Base-by-base conservation (phyloP, 2,329 filamentous ascomycete genomes). In the Fusarium mexicanum region DNA sequence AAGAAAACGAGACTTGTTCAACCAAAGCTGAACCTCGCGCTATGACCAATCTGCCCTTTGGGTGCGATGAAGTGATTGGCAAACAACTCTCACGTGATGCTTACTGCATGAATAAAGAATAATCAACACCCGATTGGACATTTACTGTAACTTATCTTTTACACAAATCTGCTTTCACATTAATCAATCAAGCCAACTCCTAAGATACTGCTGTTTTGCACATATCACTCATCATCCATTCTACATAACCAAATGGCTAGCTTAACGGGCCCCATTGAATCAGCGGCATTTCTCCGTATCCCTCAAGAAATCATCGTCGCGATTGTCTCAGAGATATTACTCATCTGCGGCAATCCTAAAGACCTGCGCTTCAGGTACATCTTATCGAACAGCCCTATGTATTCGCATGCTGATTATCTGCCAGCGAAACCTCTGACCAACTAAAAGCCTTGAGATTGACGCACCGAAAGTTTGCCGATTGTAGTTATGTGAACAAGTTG, bases 291-390 rank as follows among this genome's bases (percentile, higher is more conserved):
- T 44, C 10, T 7, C 6, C n/a, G n/a, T 11, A 13, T 44, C 7
- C 43, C n/a, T 17, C 43, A 6, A 24, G 43, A 44, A 44, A 44
- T 44, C 43, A 44, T 44, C 11, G 17, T 13, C 11, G n/a, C 10
- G 5, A 18, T 44, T 44, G 43, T 12, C 11, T 44, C n/a, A 24
- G n/a, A 24, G 16, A 11, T 44, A 18, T 24, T 24, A 17, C 5
- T 12, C n/a, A 5, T 18, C n/a, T 17, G 17, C n/a, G 17, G 12
- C n/a, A 24, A 44, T 3, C 5, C 5, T 24, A 11, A 7, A 24
- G 16, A 4, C 11, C 0, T 5, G 11, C 11, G 7, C n/a, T 8
- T 11, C 43, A 2, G n/a, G 43, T 44, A 18, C 5, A 7, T 24
- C 11, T 13, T 12, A 13, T 17, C 3, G 16, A 44, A 18, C 4